Percentiles rank a stretch among this genome's conserved stretches.
phyloP scores from a whole-genome alignment of 768 basidiomycete species.

The Galerina marginata region DNA sequence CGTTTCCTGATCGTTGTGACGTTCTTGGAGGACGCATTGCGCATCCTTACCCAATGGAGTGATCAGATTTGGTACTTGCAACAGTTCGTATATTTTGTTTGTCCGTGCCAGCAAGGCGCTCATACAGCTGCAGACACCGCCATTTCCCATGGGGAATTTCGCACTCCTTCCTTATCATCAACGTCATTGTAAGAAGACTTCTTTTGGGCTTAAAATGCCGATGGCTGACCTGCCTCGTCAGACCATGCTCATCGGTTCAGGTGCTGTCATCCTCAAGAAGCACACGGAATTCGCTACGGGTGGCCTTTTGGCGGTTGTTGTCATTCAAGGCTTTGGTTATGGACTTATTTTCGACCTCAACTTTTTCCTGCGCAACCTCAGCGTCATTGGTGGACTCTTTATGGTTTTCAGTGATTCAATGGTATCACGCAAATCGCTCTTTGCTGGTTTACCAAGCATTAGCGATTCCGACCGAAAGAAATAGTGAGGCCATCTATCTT shows the following conservation, averaged over 20 bases:
- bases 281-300: constrained; percentile 89
- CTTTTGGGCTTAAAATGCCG: background rate
- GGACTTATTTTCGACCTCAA: constrained; percentile 99
- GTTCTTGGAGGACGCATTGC: constrained; percentile 94
- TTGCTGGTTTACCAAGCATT: constrained; percentile 88
- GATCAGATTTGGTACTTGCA: constrained; percentile 99
- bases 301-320: constrained; percentile 88
- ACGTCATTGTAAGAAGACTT: constrained; percentile 77
- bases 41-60: constrained; percentile 93
- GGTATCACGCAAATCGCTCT: constrained; percentile 82
- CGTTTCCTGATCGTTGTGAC: constrained; percentile 98
- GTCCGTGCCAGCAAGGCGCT: constrained; percentile 10
- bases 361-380: constrained; percentile 99
- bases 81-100: constrained; percentile 59
- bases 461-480: constrained; percentile 97
- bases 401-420: constrained; percentile 99
- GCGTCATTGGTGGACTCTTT: constrained; percentile 96
- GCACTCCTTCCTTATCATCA: constrained; percentile 89
- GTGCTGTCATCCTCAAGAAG: constrained; percentile 84
- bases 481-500: constrained; percentile 67
- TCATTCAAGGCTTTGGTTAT: constrained; percentile 97
- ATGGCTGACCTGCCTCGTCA: constrained; percentile 33
- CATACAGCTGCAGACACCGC: constrained; percentile 69
- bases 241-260: constrained; percentile 89
- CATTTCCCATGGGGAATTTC: constrained; percentile 96